Conservation (phyloP, 2,329 filamentous ascomycete species). For the Aspergillus uvarum region DNA sequence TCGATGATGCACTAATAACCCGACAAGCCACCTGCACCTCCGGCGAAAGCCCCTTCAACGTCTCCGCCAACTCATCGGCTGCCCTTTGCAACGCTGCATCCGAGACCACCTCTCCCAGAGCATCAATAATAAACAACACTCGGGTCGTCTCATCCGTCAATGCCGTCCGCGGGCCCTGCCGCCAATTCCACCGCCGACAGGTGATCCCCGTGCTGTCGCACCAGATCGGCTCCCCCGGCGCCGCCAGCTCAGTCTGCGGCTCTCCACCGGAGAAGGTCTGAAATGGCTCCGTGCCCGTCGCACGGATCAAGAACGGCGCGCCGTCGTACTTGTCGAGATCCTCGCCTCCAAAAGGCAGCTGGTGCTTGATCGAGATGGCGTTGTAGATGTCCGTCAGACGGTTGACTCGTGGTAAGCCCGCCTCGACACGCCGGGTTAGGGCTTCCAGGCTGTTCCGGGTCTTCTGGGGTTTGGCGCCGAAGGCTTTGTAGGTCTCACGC, state of each 20-base stretch:
- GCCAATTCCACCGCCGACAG: constrained; percentile 44
- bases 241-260: constrained; percentile 15
- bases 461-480: constrained; percentile 42
- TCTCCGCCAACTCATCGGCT: not conserved
- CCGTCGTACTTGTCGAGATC: constrained; percentile 41
- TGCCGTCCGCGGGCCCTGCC: constrained; percentile 39
- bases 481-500: constrained; percentile 41
- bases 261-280: not conserved
- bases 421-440: constrained; percentile 31
- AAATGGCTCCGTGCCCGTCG: not conserved
- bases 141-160: constrained; percentile 35
- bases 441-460: constrained; percentile 41
- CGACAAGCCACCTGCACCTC: not conserved
- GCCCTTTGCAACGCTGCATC: not conserved
- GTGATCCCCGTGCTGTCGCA: constrained; percentile 41
- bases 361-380: constrained; percentile 40
- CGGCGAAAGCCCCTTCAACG: not conserved
- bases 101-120: not conserved
- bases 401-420: constrained; percentile 39
- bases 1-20: not conserved
- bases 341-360: constrained; percentile 42
- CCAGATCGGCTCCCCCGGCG: constrained; percentile 41
- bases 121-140: not conserved
- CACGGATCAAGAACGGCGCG: not conserved
- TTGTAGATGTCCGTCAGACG: constrained; percentile 44